A percentile compares a stretch with the other conserved stretches of the same genome.
phyloP scores from a whole-genome alignment of 192 early-diverging fungal genomes.

The Backusella psychrophila region DNA sequence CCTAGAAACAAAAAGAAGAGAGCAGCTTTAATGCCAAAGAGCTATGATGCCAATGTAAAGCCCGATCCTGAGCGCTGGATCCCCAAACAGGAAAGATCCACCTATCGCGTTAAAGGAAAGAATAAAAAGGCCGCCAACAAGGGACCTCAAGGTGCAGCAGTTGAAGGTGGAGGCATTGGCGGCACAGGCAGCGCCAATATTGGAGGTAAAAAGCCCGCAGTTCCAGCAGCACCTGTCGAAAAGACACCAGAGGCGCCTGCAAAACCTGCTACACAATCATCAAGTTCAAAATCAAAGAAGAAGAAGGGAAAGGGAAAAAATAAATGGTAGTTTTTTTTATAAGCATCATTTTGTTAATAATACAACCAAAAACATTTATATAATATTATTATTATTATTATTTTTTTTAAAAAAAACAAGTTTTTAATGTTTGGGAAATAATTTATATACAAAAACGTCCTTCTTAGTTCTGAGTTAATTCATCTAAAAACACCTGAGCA shows the following conservation, averaged over 20 bases:
- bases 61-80: conserved; percentile 76
- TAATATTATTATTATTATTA: not conserved
- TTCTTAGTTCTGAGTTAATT: conserved; percentile 16
- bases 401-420: not conserved
- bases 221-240: conserved; percentile 6
- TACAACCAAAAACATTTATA: not conserved
- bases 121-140: conserved; percentile 55
- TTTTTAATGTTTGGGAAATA: not conserved
- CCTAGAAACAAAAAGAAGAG: conserved; percentile 53
- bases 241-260: conserved; percentile 17
- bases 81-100: conserved; percentile 61
- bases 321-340: conserved; percentile 23
- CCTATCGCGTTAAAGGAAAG: conserved; percentile 53
- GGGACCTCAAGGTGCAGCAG: conserved; percentile 61
- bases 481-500: conserved; percentile 49
- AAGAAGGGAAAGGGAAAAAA: conserved; percentile 46
- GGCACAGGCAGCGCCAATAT: conserved; percentile 73
- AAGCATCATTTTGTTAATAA: not conserved
- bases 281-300: conserved; percentile 35
- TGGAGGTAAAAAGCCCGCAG: conserved; percentile 33
- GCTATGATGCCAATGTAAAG: conserved; percentile 43
- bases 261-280: conserved; percentile 18
- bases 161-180: conserved; percentile 68
- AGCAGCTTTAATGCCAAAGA: conserved; percentile 56
- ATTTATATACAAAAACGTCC: not conserved